phyloP scores from a whole-genome alignment of 345 rosid species.

The Salix purpurea region DNA sequence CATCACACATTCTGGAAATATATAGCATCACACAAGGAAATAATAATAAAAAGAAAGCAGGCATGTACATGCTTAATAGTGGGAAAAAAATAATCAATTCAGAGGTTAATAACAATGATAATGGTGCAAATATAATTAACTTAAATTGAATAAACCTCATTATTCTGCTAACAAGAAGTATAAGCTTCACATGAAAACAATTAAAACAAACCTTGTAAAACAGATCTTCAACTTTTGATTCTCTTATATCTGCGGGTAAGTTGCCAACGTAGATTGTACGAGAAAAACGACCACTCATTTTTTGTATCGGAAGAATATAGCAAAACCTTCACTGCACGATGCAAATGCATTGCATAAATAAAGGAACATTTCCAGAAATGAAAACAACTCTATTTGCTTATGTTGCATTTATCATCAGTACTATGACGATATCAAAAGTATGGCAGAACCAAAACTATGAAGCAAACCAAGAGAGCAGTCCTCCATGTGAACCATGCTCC shows the following conservation, averaged over 20 bases:
- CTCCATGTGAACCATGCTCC: background rate
- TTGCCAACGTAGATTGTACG: constrained; percentile 97
- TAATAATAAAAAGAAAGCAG: background rate
- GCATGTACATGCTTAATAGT: background rate
- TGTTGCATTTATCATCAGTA: constrained; percentile 27
- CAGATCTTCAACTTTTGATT: constrained; percentile 83
- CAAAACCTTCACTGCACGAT: constrained; percentile 22
- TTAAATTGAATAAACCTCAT: background rate
- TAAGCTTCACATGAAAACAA: background rate
- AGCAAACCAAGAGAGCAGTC: constrained; percentile 11
- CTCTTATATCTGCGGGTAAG: constrained; percentile 84
- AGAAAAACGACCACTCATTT: constrained; percentile 96
- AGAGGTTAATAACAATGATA: background rate
- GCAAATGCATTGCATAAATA: constrained; percentile 25
- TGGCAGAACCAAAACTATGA: constrained; percentile 1
- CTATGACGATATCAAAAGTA: background rate
- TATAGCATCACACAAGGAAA: background rate
- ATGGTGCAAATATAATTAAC: background rate
- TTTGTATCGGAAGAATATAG: constrained; percentile 13
- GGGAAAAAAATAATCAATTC: background rate
- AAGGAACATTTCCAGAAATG: constrained; percentile 8
- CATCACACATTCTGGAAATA: background rate
- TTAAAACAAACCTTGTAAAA: constrained; percentile 75
- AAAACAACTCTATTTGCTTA: constrained; percentile 27
- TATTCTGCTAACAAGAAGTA: background rate